These are phyloP conservation scores for Candida anglica DNA, from an alignment of 805 yeast genomes.

Conservation along the genomic window DNA sequence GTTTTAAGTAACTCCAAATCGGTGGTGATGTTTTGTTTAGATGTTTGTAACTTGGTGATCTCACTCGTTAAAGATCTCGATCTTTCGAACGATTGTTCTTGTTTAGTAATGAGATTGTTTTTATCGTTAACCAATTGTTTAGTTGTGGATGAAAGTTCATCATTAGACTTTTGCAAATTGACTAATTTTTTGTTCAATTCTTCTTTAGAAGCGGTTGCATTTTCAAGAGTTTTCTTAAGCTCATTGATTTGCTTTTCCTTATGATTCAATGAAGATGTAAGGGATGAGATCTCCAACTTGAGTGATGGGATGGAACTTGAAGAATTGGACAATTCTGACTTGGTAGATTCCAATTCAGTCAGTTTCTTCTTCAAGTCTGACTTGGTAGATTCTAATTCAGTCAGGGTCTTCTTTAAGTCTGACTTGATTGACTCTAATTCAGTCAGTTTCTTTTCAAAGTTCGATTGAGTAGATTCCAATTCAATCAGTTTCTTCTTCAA, in stretches of 20 bases:
- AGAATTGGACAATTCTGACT: constrained; percentile 26
- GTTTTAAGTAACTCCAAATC: constrained; percentile 37
- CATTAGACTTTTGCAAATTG: constrained; percentile 37
- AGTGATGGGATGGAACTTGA: constrained; percentile 40
- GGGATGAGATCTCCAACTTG: constrained; percentile 46
- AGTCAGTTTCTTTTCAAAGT: constrained; percentile 14
- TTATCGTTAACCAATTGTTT: constrained; percentile 34
- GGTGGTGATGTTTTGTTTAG: constrained; percentile 35
- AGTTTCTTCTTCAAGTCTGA: constrained; percentile 10
- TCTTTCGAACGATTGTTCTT: constrained; percentile 33
- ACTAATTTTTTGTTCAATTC: constrained; percentile 34
- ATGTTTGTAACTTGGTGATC: constrained; percentile 38
- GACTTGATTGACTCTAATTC: constrained; percentile 10
- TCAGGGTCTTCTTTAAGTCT: constrained; percentile 14
- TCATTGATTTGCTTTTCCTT: constrained; percentile 42
- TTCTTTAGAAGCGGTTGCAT: constrained; percentile 35
- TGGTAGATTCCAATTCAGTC: constrained; percentile 27
- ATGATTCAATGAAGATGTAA: constrained; percentile 40
- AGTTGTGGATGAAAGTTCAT: constrained; percentile 35
- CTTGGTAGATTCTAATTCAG: constrained; percentile 20
- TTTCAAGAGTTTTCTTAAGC: constrained; percentile 31
- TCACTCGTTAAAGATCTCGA: constrained; percentile 28
- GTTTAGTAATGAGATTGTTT: constrained; percentile 36
- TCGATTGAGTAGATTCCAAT: constrained; percentile 12
- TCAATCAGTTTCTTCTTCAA: constrained; percentile 9